These are phyloP conservation scores for Pythium aquatile DNA, from an alignment of 352 stramenopile genomes.

Conservation along the genomic window DNA sequence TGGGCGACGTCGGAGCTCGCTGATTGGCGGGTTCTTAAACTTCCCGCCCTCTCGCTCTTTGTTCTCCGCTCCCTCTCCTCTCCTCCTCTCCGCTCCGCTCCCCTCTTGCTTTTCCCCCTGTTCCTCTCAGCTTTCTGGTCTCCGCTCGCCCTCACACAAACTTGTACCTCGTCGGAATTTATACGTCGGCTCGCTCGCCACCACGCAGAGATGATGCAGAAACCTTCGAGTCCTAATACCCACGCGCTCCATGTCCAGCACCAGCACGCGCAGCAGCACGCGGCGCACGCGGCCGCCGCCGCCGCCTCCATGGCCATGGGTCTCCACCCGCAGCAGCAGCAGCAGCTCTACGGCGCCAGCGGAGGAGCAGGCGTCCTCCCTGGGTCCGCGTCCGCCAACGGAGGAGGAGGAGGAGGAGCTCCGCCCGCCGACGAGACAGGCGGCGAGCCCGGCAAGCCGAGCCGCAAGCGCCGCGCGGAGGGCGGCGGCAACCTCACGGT, in stretches of 20 bases:
- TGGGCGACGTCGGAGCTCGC: not conserved
- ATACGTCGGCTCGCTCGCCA: conserved; percentile 22
- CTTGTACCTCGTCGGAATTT: conserved; percentile 72
- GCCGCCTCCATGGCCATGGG: conserved; percentile 26
- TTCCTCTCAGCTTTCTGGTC: not conserved
- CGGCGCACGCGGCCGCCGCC: conserved; percentile 14
- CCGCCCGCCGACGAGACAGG: not conserved
- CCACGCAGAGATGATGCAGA: conserved; percentile 39
- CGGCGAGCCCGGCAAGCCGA: conserved; percentile 23
- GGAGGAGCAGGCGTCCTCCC: conserved; percentile 5
- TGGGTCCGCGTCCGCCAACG: conserved; percentile 11
- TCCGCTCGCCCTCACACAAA: conserved; percentile 29
- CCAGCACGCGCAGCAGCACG: conserved; percentile 18
- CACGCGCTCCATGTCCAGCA: conserved; percentile 21
- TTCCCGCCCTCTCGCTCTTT: conserved; percentile 8
- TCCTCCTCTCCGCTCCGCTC: conserved; percentile 4
- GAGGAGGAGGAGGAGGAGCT: not conserved
- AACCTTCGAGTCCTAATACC: conserved; percentile 88
- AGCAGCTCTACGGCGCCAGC: conserved; percentile 22
- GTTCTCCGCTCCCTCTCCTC: not conserved
- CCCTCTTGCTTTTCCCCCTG: not conserved
- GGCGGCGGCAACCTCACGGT: conserved; percentile 82
- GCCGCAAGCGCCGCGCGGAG: conserved; percentile 48
- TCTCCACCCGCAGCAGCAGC: conserved; percentile 26
- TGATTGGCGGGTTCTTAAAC: conserved; percentile 28